Conservation (phyloP, 2,329 filamentous ascomycete genomes). For the Colletotrichum sp. region DNA sequence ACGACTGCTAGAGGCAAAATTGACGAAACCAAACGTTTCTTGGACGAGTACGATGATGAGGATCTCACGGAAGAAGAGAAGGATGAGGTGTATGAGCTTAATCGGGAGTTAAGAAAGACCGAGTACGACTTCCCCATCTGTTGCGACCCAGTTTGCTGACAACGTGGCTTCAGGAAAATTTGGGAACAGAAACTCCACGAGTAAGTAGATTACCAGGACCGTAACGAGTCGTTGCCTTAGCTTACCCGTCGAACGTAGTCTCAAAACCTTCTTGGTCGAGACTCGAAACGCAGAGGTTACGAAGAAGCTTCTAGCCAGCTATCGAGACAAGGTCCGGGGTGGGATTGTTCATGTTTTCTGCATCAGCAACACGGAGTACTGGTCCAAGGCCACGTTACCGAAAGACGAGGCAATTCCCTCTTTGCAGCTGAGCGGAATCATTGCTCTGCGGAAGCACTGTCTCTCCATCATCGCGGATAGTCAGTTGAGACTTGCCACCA, state of each 20-base stretch:
- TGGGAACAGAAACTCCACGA: conserved; percentile 8
- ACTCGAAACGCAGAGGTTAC: conserved; percentile 37
- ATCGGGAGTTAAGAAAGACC: rapidly evolving
- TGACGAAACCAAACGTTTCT: neutral
- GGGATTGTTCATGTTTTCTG: conserved; percentile 43
- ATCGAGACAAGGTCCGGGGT: conserved; percentile 22
- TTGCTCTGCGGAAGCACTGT: conserved; percentile 45
- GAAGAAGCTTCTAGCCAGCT: neutral
- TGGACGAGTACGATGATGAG: conserved; percentile 24
- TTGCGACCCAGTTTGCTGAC: rapidly evolving
- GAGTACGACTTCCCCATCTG: neutral
- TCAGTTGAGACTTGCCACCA: conserved; percentile 37
- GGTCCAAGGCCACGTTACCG: conserved; percentile 35
- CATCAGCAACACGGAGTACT: conserved; percentile 49
- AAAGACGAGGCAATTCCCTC: conserved; percentile 29
- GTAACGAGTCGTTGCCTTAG: neutral
- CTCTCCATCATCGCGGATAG: conserved; percentile 48
- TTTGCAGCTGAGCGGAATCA: conserved; percentile 47
- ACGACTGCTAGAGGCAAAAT: conserved; percentile 7
- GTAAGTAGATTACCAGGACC: conserved; percentile 23
- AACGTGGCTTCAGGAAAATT: neutral
- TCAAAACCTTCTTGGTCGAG: conserved; percentile 38
- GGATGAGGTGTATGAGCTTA: neutral
- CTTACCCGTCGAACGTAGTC: conserved; percentile 23
- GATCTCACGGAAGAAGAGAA: neutral